Evolutionary conservation across 2,329 filamentous ascomycete species (phyloP).

Genomic region (Allantophomopsis cytisporea): DNA sequence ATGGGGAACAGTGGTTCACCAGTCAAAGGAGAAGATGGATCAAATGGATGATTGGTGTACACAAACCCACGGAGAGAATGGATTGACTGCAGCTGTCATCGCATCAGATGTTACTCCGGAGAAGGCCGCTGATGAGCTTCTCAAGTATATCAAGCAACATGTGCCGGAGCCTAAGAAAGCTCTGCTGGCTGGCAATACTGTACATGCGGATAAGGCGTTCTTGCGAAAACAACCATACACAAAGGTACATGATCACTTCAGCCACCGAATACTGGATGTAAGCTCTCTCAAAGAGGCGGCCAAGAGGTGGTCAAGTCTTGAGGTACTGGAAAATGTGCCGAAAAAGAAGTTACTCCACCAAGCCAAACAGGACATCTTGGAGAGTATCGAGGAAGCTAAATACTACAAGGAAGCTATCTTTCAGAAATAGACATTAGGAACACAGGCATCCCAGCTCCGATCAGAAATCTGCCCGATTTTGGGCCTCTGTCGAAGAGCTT

Average conservation of each 20-base stretch:
- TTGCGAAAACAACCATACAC: slow-evolving; percentile 62
- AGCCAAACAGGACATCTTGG: slow-evolving; percentile 79
- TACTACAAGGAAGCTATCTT: slow-evolving; percentile 71
- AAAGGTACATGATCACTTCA: slow-evolving; percentile 60
- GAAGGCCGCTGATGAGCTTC: slow-evolving; percentile 56
- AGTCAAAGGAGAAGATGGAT: slow-evolving; percentile 54
- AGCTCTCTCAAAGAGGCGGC: slow-evolving; percentile 87
- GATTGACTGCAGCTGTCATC: slow-evolving; percentile 65
- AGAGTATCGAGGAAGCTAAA: slow-evolving; percentile 84
- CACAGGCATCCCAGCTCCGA: no score
- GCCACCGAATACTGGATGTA: slow-evolving; percentile 86
- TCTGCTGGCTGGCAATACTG: slow-evolving; percentile 80
- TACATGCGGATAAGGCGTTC: slow-evolving; percentile 82
- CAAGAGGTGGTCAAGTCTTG: slow-evolving; percentile 60
- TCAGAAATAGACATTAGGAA: slow-evolving; percentile 4
- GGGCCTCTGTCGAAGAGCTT: no score
- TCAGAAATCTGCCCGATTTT: no score
- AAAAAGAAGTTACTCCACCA: slow-evolving; percentile 66
- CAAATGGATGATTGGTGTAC: slow-evolving; percentile 86
- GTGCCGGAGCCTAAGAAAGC: slow-evolving; percentile 54
- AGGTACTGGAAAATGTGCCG: slow-evolving; percentile 48
- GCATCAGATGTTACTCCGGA: slow-evolving; percentile 59
- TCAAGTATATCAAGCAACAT: slow-evolving; percentile 63
- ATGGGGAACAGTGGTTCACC: slow-evolving; percentile 71
- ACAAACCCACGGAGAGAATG: slow-evolving; percentile 64